Evolutionary conservation across 2,329 filamentous ascomycete species (phyloP).

Genomic region (Fusarium sp.): DNA sequence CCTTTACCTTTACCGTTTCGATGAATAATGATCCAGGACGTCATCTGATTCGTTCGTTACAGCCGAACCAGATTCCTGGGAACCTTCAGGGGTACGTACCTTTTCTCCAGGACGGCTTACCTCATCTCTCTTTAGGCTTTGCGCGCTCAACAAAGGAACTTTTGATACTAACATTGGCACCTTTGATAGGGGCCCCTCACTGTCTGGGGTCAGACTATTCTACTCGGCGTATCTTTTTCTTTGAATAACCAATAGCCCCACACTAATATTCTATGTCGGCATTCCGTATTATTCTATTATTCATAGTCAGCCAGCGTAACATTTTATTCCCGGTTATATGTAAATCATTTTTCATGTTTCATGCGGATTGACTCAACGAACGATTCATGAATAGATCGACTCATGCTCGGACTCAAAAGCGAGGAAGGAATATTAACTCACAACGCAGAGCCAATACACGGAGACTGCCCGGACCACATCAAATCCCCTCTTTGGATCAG

Average conservation of each 20-base stretch:
- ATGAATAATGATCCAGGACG: background rate
- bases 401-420: background rate
- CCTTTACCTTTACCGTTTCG: conserved; percentile 2
- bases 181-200: conserved; percentile 43
- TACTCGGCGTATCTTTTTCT: conserved; percentile 23
- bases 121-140: conserved; percentile 9
- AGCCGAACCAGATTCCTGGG: conserved; percentile 30
- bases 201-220: conserved; percentile 25
- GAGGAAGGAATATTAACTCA: background rate
- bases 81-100: conserved; percentile 18
- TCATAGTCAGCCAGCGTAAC: conserved; percentile 7
- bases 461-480: too few relatives aligned
- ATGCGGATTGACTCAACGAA: conserved; percentile 2
- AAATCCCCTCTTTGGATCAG: background rate
- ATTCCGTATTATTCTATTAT: conserved; percentile 16
- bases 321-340: background rate
- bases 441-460: background rate
- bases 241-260: conserved; percentile 10
- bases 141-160: conserved; percentile 37
- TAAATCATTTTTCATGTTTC: conserved; percentile 1
- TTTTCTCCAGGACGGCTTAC: conserved; percentile 10
- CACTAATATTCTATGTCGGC: background rate
- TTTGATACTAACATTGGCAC: conserved; percentile 44
- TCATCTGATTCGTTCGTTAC: conserved; percentile 20
- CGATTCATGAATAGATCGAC: background rate